Conservation (phyloP, 768 basidiomycete species). For the Amanita molliuscula region DNA sequence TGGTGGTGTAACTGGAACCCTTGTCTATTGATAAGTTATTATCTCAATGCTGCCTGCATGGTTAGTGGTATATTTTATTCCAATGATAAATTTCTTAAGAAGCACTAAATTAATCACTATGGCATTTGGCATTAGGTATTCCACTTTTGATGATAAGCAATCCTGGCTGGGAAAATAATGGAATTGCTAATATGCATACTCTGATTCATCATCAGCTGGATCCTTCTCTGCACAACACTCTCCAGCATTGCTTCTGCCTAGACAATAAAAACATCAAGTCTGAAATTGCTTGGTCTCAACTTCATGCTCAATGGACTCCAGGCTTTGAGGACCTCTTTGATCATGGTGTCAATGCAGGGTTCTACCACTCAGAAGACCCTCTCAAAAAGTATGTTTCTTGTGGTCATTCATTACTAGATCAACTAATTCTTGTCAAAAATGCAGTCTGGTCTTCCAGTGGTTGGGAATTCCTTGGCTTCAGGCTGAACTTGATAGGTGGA, state of each 20-base stretch:
- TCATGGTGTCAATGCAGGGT: slow-evolving; percentile 16
- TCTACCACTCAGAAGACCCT: slow-evolving; percentile 15
- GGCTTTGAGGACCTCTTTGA: slow-evolving; percentile 26
- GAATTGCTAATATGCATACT: background rate
- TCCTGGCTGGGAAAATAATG: background rate
- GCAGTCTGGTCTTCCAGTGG: slow-evolving; percentile 30
- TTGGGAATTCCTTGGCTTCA: slow-evolving; percentile 31
- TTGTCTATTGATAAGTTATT: no score
- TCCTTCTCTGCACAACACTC: background rate
- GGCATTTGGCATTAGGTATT: no score
- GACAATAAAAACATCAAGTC: slow-evolving; percentile 26
- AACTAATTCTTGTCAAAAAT: no score
- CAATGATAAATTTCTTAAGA: no score
- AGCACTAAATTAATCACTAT: no score
- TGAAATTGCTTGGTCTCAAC: slow-evolving; percentile 28
- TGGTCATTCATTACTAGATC: no score
- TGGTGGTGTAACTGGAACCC: slow-evolving; percentile 34
- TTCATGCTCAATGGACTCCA: slow-evolving; percentile 18
- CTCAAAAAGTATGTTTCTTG: no score
- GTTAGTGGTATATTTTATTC: no score
- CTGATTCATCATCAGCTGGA: background rate
- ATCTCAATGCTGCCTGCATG: no score
- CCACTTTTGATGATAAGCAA: slow-evolving; percentile 30
- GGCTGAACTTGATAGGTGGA: slow-evolving; percentile 22
- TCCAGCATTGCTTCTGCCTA: slow-evolving; percentile 31